Base-by-base conservation (phyloP, 768 basidiomycete species). In the Russula brevipes region DNA sequence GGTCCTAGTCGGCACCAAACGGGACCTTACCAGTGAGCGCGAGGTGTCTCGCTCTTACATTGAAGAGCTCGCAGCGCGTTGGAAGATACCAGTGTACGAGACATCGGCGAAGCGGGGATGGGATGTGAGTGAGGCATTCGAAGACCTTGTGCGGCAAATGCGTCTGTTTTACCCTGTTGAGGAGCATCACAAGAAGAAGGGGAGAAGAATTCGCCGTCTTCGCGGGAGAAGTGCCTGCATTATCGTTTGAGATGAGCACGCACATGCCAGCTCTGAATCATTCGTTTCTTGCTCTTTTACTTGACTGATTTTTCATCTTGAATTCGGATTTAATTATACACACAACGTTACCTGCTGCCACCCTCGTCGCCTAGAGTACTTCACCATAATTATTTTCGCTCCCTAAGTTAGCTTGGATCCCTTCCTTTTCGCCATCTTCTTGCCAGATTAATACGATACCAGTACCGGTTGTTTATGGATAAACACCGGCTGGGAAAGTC, bases 61-160 rank as follows among this genome's bases (percentile, higher is more conserved):
- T 39, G 82, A 87, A 69, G 75, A 82, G 10, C 81, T 90, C 11
- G 82, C 86, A 19, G 77, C 73, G 38, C 79, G 79, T 2, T 91
- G 90, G 89, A 77, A 78, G 14, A 75, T 90, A n/a, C 88, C 81
- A 6, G 88, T 90, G 70, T 92, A 88, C 71, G 91, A 93, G 75
- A 93, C 91, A 3, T 91, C 89, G n/a, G 89, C 91, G 10, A 93
- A 92, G 73, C 79, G 83, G 52, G 85, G 91, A 70, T 90, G 88
- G 89, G 84, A 92, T 68, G 80, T 93, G 57, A 75, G 76, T 9
- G 88, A 90, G 44, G 89, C 88, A 17, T 93, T 93, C 71, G 85
- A 88, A 68, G 87, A 88, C 63, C 79, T 92, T 35, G 76, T 90
- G 52, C 80, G 81, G 65, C 89, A 88, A 68, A 89, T 92, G 89